A percentile compares a stretch with the other conserved stretches of the same genome.
These are phyloP conservation scores for Colletotrichum tropicale DNA, from an alignment of 2,329 filamentous ascomycete species.

Conservation along the genomic window DNA sequence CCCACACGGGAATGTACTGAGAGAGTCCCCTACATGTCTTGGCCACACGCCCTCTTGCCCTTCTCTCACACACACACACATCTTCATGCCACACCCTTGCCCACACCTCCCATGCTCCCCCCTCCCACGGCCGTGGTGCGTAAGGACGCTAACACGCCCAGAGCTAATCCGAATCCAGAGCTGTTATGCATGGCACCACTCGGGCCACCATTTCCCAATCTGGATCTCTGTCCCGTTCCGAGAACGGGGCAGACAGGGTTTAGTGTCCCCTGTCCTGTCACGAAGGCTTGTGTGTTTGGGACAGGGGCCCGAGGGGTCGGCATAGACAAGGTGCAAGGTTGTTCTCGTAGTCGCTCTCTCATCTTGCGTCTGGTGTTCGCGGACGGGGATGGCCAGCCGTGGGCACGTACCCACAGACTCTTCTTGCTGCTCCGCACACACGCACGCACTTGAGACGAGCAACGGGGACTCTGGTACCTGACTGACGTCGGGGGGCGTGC, in stretches of 20 bases:
- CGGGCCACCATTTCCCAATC: constrained; percentile 29
- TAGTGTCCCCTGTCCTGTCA: constrained; percentile 29
- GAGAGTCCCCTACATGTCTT: constrained; percentile 19
- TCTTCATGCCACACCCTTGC: constrained; percentile 1
- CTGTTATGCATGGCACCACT: constrained; percentile 22
- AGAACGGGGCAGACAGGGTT: constrained; percentile 25
- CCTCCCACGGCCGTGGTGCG: constrained; percentile 18
- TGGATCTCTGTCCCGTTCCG: constrained; percentile 29
- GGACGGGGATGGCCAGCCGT: constrained; percentile 32
- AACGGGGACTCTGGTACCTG: constrained; percentile 32
- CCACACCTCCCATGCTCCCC: not conserved
- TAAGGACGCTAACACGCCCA: not conserved
- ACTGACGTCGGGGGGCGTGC: constrained; percentile 23
- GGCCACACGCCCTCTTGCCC: constrained; percentile 25
- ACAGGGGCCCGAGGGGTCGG: constrained; percentile 19
- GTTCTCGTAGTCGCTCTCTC: constrained; percentile 11
- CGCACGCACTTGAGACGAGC: constrained; percentile 47
- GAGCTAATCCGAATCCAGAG: constrained; percentile 19
- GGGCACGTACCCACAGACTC: constrained; percentile 10
- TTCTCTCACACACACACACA: constrained; percentile 21
- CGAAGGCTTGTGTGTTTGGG: constrained; percentile 32
- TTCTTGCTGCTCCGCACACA: constrained; percentile 17
- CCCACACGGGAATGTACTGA: constrained; percentile 12
- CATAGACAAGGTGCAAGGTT: not conserved
- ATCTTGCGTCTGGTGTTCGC: constrained; percentile 27